Percentiles rank a stretch among this genome's conserved stretches.
Evolutionary conservation across 768 basidiomycete species (phyloP).

Genomic region (Suillus placidus): DNA sequence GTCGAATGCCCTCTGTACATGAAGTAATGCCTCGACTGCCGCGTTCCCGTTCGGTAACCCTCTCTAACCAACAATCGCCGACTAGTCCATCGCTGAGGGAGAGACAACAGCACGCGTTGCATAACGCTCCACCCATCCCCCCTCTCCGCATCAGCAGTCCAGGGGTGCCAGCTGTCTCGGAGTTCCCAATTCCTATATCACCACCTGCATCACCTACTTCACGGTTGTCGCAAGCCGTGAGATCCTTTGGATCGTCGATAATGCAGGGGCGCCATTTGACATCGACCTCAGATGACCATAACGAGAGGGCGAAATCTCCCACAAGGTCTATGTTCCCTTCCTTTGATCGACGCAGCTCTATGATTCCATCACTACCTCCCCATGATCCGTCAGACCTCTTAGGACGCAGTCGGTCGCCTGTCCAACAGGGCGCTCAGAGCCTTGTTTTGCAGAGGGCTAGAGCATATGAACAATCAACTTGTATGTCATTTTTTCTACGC

Average conservation of each 20-base stretch:
- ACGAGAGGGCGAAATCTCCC: slow-evolving; percentile 15
- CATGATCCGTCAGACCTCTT: slow-evolving; percentile 14
- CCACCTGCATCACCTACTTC: slow-evolving; percentile 20
- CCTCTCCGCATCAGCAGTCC: slow-evolving; percentile 26
- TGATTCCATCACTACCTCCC: slow-evolving; percentile 7
- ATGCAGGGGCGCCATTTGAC: slow-evolving; percentile 18
- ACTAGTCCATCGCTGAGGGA: slow-evolving; percentile 10
- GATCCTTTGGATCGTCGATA: slow-evolving; percentile 27
- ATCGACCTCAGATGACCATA: slow-evolving; percentile 12
- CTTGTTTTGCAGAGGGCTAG: slow-evolving; percentile 33
- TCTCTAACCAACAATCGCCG: slow-evolving; percentile 9
- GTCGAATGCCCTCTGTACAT: slow-evolving; percentile 1
- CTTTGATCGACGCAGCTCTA: slow-evolving; percentile 18
- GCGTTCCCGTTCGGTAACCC: slow-evolving; percentile 24
- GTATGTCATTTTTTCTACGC: slow-evolving; percentile 16
- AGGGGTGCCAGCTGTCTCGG: slow-evolving; percentile 23
- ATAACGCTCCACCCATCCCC: slow-evolving; percentile 11
- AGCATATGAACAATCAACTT: slow-evolving; percentile 29
- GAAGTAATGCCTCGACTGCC: slow-evolving; percentile 4
- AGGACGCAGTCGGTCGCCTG: slow-evolving; percentile 11
- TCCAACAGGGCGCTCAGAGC: slow-evolving; percentile 24
- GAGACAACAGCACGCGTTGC: slow-evolving; percentile 1
- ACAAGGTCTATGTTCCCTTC: slow-evolving; percentile 16
- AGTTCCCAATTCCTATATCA: slow-evolving; percentile 17
- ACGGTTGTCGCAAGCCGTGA: slow-evolving; percentile 25